Evolutionary conservation across 495 filamentous ascomycete genomes (phyloP).

Genomic region (Cercophora newfieldiana): DNA sequence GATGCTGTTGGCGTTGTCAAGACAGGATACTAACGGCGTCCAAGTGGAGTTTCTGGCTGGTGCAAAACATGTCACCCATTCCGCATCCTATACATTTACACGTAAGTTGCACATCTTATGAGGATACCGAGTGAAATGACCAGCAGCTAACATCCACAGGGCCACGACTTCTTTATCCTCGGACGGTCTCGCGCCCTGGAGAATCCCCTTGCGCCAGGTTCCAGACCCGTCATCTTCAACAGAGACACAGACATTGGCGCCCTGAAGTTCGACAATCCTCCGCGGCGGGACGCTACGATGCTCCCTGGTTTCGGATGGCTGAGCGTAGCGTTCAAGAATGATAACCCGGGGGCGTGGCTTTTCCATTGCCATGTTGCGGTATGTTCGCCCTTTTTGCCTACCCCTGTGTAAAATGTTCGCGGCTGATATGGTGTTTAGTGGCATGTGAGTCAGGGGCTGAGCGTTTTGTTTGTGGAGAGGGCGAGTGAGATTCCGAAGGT

Average conservation of each 20-base stretch:
- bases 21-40: neutral
- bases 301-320: conserved; percentile 47
- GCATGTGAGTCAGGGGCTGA: conserved; percentile 45
- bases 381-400: neutral
- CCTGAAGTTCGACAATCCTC: conserved; percentile 39
- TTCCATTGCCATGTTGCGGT: conserved; percentile 55
- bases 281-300: conserved; percentile 39
- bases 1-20: neutral
- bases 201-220: conserved; percentile 45
- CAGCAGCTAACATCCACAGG: neutral
- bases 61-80: conserved; percentile 42
- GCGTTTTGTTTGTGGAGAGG: conserved; percentile 48
- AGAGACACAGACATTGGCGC: conserved; percentile 19
- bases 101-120: conserved; percentile 10
- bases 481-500: conserved; percentile 10
- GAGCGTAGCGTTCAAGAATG: conserved; percentile 49
- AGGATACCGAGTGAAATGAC: conserved; percentile 3
- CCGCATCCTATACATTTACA: conserved; percentile 56
- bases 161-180: conserved; percentile 21
- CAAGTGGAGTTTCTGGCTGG: conserved; percentile 26
- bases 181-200: conserved; percentile 40
- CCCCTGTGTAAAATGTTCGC: neutral
- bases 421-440: conserved; percentile 24
- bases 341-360: conserved; percentile 57
- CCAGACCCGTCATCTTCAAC: conserved; percentile 39